Evolutionary conservation across 2,329 filamentous ascomycete genomes (phyloP), one percentile per base, ranked within the genome.

Genomic region (Rhytidhysteron rufulum): DNA sequence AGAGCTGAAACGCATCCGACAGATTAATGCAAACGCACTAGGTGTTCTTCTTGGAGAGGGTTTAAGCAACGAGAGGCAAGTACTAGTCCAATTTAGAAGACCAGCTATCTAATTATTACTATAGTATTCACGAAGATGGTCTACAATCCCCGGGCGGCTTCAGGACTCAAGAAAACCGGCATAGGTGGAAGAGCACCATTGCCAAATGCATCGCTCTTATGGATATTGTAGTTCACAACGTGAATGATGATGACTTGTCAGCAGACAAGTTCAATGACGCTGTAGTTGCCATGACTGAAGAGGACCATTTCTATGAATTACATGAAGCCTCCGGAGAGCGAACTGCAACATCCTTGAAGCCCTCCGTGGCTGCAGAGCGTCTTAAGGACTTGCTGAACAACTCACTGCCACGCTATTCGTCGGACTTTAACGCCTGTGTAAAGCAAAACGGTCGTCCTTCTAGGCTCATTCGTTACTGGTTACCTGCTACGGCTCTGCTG

Each of bases 21-120:
- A 90, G 57, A 81, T 91, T 65, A 89, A 88, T 40, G 88, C 91
- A 2, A 90, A 87, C 55, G 87, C 88, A 1, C 73, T 97, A 4
- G 93, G 93, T 13, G 80, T 96, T 4, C 71, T 98, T 19, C 83
- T 96, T 51, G 88, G 91, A 40, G 88, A 95, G 59, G 89, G 87
- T 3, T 70, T 96, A 34, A 82, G 80, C 36, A 73, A 72, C 34
- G 71, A 74, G 45, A 72, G 52, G 59, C 59, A 49, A 16, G 37
- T 18, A 15, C 20, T 4, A 5, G n/a, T 16, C 8, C 10, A 10
- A 5, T 24, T 4, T 44, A n/a, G 7, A n/a, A 13, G 15, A 8
- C 25, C 11, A 24, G 18, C 16, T 18, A 37, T 25, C 25, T 47
- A 57, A 21, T 57, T 30, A 13, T 9, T n/a, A 21, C 82, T 87